phyloP scores from a whole-genome alignment of 192 early-diverging fungal genomes.

The Backusella macrospora region DNA sequence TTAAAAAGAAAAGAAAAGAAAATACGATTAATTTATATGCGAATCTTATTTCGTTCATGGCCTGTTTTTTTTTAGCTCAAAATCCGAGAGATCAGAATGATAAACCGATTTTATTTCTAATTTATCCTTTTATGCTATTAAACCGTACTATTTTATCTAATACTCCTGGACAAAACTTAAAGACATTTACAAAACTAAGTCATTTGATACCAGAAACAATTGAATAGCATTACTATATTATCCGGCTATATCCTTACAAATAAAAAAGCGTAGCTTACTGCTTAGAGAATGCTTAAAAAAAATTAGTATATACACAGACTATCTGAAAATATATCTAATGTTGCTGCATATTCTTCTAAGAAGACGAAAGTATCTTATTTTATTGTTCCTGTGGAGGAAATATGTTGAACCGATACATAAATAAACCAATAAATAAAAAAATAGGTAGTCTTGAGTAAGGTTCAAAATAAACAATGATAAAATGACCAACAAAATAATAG shows the following conservation, averaged over 20 bases:
- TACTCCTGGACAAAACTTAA: neutral
- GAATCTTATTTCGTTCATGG: neutral
- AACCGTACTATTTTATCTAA: neutral
- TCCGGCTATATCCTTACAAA: neutral
- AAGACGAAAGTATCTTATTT: neutral
- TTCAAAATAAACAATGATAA: too few species aligned
- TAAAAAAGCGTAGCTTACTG: neutral
- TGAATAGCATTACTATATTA: neutral
- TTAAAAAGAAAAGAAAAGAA: neutral
- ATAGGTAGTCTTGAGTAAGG: neutral
- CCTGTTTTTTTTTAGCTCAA: constrained; percentile 13
- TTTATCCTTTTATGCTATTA: constrained; percentile 2
- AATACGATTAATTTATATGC: neutral
- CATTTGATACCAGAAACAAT: neutral
- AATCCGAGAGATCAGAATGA: constrained; percentile 11
- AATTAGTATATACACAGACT: neutral
- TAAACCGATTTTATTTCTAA: neutral
- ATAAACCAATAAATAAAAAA: neutral
- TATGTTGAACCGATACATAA: neutral
- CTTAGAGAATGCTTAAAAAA: neutral
- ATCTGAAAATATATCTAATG: neutral
- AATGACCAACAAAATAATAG: neutral
- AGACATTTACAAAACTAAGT: neutral
- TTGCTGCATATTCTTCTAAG: neutral
- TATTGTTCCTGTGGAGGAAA: neutral